These are phyloP conservation scores for Fusarium equiseti DNA, from an alignment of 2,329 filamentous ascomycete species.

Conservation along the genomic window DNA sequence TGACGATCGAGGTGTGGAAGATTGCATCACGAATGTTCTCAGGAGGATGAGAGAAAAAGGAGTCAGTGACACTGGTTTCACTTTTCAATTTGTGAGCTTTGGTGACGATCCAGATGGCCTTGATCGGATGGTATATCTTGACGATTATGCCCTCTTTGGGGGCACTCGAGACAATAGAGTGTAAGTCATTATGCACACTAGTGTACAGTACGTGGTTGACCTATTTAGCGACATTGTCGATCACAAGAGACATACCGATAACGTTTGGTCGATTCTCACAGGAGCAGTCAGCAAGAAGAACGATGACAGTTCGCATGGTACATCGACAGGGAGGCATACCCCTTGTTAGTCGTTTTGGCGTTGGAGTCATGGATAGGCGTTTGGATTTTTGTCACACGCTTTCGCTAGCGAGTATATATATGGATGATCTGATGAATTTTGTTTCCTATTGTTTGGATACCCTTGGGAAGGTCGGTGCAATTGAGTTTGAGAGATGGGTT, in stretches of 20 bases:
- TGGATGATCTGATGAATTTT: neutral
- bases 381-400: neutral
- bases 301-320: neutral
- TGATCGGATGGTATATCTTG: conserved; percentile 14
- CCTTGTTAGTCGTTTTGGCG: neutral
- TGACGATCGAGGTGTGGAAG: neutral
- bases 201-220: neutral
- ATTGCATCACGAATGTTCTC: conserved; percentile 6
- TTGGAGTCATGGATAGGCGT: neutral
- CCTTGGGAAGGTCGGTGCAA: neutral
- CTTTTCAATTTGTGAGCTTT: conserved; percentile 34
- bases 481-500: neutral
- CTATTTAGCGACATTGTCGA: conserved; percentile 24
- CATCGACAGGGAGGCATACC: neutral
- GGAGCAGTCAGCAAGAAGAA: conserved; percentile 12
- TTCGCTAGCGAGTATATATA: neutral
- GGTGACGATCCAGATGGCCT: conserved; percentile 16
- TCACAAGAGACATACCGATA: conserved; percentile 3
- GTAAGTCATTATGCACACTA: neutral
- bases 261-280: conserved; percentile 19
- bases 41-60: neutral
- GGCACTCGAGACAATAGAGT: neutral
- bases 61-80: neutral
- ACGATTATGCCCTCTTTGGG: conserved; percentile 5
- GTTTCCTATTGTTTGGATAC: neutral